phyloP scores from a whole-genome alignment of 2,329 filamentous ascomycete genomes.

The Cladosporium sp. region DNA sequence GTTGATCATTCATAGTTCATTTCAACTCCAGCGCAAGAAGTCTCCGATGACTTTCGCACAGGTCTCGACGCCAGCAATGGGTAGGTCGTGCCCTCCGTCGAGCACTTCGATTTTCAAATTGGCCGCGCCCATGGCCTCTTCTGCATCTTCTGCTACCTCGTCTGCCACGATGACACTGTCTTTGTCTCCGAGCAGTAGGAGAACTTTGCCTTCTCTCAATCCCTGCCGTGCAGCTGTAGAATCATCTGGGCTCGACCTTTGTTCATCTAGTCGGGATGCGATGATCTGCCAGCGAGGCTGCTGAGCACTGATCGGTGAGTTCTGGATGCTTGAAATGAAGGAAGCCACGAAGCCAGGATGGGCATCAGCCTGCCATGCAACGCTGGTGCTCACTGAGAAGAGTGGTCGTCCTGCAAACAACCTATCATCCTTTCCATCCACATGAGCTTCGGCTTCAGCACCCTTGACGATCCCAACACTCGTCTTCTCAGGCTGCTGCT shows the following conservation, averaged over 20 bases:
- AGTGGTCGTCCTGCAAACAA: constrained; percentile 5
- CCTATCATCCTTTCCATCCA: constrained; percentile 35
- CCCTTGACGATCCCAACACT: neutral
- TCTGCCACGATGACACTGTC: constrained; percentile 68
- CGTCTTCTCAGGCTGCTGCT: constrained; percentile 15
- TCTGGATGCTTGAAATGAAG: constrained; percentile 69
- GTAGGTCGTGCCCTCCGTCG: constrained; percentile 69
- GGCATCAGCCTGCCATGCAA: constrained; percentile 67
- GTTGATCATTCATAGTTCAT: neutral
- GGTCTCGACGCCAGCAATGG: constrained; percentile 60
- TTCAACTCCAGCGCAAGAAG: constrained; percentile 2
- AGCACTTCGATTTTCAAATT: constrained; percentile 60
- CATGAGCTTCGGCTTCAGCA: constrained; percentile 30
- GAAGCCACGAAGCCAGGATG: constrained; percentile 69
- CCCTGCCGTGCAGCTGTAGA: constrained; percentile 29
- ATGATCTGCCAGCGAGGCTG: constrained; percentile 63
- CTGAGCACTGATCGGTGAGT: constrained; percentile 68
- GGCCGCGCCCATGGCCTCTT: constrained; percentile 54
- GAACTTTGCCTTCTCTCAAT: constrained; percentile 53
- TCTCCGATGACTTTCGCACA: constrained; percentile 55
- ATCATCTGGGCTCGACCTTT: constrained; percentile 37
- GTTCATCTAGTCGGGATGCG: constrained; percentile 49
- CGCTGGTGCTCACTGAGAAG: constrained; percentile 54
- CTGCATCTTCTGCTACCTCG: constrained; percentile 64
- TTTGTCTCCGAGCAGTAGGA: constrained; percentile 64